Evolutionary conservation across 2,329 filamentous ascomycete species (phyloP).

Genomic region (Elsinoe fawcettii): DNA sequence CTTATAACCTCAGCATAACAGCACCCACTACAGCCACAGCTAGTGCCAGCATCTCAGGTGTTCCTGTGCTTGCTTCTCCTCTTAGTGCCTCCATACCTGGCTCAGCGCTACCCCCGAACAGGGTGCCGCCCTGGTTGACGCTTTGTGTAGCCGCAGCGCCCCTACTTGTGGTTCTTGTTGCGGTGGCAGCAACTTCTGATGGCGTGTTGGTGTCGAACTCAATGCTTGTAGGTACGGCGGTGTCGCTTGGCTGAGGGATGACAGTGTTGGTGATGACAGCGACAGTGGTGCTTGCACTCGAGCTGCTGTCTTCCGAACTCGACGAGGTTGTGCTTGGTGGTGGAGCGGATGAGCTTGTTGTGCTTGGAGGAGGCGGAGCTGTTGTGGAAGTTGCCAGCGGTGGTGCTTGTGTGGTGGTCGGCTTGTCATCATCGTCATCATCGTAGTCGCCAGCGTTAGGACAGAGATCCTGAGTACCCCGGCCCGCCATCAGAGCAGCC

Average conservation of each 20-base stretch:
- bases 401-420: slow-evolving; percentile 16
- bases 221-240: slow-evolving; percentile 18
- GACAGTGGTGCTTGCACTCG: slow-evolving; percentile 6
- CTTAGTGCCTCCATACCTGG: neutral
- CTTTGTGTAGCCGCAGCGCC: slow-evolving; percentile 20
- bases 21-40: neutral
- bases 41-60: neutral
- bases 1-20: slow-evolving; percentile 2
- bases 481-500: slow-evolving; percentile 35
- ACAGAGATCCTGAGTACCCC: slow-evolving; percentile 35
- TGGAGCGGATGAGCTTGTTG: slow-evolving; percentile 11
- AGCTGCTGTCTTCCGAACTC: slow-evolving; percentile 15
- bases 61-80: neutral
- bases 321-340: slow-evolving; percentile 16
- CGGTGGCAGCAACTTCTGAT: slow-evolving; percentile 19
- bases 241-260: slow-evolving; percentile 17
- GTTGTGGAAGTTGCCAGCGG: slow-evolving; percentile 1
- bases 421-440: slow-evolving; percentile 13
- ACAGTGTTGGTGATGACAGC: slow-evolving; percentile 15
- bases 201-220: slow-evolving; percentile 19
- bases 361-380: neutral
- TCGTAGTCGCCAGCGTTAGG: slow-evolving; percentile 26
- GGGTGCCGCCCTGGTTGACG: slow-evolving; percentile 35
- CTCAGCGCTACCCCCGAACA: slow-evolving; percentile 32
- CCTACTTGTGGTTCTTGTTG: slow-evolving; percentile 30